Evolutionary conservation across 2,329 filamentous ascomycete genomes (phyloP), one percentile per base, ranked within the genome.

Genomic region (Torrubiellomyces zombiae): DNA sequence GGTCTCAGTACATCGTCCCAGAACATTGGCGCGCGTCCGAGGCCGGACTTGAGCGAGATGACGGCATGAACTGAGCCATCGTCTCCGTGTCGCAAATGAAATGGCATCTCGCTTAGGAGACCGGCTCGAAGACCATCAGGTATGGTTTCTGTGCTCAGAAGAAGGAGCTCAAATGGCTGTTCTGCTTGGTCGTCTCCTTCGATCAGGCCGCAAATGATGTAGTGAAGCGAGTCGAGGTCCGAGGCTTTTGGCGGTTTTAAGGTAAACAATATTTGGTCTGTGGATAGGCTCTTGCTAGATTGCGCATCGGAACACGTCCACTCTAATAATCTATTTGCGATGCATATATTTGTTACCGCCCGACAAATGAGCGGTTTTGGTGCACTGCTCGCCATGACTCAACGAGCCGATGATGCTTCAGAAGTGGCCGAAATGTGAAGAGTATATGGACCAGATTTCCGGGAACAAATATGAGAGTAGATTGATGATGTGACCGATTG

Each of bases 41-140:
- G 63, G 9, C 78, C 78, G 0, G 78, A 79, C 12, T 56, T 55
- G 0, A 63, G 71, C 1, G 77, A 83, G 11, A 83, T 58, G 13
- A 85, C 45, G 11, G 82, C 55, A 37, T 79, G 62, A n/a, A 74
- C 44, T 9, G 47, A 25, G 17, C 38, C 42, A n/a, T 28, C 28
- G 9, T 28, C 20, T 4, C 23, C 29, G 9, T 35, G 30, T 16
- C 29, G 32, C 3, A 56, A 43, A 30, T 63, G 47, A 2, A 36
- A 23, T 0, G 64, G 63, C 6, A 57, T 29, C 4, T 36, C 35
- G 4, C 30, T 25, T 9, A 63, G 33, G 14, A 56, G 50, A 5
- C 37, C 37, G 10, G 47, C 38, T 5, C 57, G 38, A 3, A 58
- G 39, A 3, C 42, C 33, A 10, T 49, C 38, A 1, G 56, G 52